Percentiles rank a stretch among this genome's conserved stretches.
These are phyloP conservation scores for Tetracentron sinense DNA, from an alignment of 164 flowering plant species.

Conservation along the genomic window DNA sequence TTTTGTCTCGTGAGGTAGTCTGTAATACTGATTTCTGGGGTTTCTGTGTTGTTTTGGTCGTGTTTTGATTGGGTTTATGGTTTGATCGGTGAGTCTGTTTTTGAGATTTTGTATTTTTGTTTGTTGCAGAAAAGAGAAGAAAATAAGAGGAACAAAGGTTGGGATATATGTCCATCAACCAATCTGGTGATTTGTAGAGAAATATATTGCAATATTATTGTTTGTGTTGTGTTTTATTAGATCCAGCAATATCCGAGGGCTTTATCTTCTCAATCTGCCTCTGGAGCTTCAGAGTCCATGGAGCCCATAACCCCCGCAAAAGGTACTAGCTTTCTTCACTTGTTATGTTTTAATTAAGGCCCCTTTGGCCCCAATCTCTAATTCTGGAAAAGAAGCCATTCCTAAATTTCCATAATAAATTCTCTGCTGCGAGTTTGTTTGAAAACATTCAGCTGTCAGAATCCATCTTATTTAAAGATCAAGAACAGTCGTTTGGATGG, in stretches of 20 bases:
- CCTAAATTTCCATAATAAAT: too few relatives aligned
- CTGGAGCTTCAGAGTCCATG: conserved; percentile 19
- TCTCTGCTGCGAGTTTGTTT: too few relatives aligned
- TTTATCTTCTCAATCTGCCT: conserved; percentile 49
- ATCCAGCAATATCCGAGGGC: conserved; percentile 35
- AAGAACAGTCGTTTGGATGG: too few relatives aligned
- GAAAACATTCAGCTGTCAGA: too few relatives aligned
- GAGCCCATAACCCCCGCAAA: too few relatives aligned
- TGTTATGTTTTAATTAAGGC: neutral
- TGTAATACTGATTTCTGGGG: conserved; percentile 6
- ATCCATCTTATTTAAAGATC: too few relatives aligned
- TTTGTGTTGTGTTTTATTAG: neutral
- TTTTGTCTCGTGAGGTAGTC: too few relatives aligned
- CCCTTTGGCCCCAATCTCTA: neutral
- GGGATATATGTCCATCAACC: conserved; percentile 84
- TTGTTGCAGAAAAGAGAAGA: conserved; percentile 15
- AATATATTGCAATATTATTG: neutral
- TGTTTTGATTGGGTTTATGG: conserved; percentile 5
- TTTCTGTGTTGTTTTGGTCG: neutral
- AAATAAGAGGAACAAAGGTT: conserved; percentile 20
- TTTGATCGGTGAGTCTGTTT: conserved; percentile 1
- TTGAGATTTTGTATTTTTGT: conserved; percentile 2
- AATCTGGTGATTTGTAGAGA: conserved; percentile 22
- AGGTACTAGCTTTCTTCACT: too few relatives aligned
- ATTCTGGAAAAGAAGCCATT: too few relatives aligned